Evolutionary conservation across 257 asterid genomes (phyloP).

Genomic region (Gardenia jasminoides): DNA sequence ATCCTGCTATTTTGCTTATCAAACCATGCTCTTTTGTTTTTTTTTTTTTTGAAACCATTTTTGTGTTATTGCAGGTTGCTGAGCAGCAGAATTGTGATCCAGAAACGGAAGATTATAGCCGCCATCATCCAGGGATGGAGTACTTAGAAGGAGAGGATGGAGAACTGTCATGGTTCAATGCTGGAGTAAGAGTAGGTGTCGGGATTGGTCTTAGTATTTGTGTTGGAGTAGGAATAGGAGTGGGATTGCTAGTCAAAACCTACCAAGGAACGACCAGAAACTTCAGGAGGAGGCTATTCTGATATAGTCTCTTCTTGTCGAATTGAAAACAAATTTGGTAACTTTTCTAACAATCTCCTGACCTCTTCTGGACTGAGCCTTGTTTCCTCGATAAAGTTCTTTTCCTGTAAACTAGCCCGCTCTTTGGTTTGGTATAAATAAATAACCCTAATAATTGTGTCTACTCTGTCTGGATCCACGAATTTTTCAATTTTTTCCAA

Average conservation of each 20-base stretch:
- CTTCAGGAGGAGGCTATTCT: constrained; percentile 54
- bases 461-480: neutral
- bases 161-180: constrained; percentile 71
- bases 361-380: neutral
- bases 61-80: constrained; percentile 32
- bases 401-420: neutral
- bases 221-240: constrained; percentile 72
- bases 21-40: too few species aligned
- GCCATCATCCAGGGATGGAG: constrained; percentile 35
- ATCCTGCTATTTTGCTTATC: neutral
- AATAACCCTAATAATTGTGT: neutral
- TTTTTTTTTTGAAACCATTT: neutral
- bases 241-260: constrained; percentile 62
- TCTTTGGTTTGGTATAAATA: neutral
- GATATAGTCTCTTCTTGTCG: neutral
- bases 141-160: constrained; percentile 55
- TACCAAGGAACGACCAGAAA: constrained; percentile 69
- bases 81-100: constrained; percentile 24
- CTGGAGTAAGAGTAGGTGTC: constrained; percentile 74
- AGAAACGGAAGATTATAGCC: constrained; percentile 36
- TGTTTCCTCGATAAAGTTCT: neutral
- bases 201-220: constrained; percentile 73
- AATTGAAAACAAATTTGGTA: neutral
- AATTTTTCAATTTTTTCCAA: neutral
- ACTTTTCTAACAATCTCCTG: neutral